Conservation (phyloP, 2,329 filamentous ascomycete genomes). For the Diaporthe citrichinensis region DNA sequence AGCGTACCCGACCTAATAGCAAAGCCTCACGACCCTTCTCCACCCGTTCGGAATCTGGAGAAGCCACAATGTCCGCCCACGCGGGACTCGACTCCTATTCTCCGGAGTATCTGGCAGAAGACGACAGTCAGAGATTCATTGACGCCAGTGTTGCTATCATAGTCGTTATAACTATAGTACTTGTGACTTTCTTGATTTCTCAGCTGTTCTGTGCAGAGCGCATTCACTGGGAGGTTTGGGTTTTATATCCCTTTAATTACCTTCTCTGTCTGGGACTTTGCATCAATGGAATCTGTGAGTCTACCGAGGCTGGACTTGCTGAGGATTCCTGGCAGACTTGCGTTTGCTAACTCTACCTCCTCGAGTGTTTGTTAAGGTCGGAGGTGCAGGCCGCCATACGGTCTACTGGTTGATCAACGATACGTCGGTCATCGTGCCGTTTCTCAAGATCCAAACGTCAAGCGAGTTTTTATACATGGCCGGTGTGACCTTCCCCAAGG, state of each 20-base stretch:
- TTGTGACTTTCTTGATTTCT: neutral
- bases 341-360: neutral
- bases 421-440: neutral
- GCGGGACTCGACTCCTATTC: neutral
- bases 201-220: neutral
- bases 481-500: conserved; percentile 2
- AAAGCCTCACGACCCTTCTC: too few species aligned
- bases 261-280: neutral
- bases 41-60: too few species aligned
- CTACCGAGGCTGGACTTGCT: neutral
- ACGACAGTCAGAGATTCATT: neutral
- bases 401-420: neutral
- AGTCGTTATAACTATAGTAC: neutral
- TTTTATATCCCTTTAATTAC: neutral
- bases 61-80: too few species aligned
- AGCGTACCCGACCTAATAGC: too few species aligned
- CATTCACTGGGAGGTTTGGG: neutral
- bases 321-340: neutral
- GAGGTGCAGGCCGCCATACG: neutral
- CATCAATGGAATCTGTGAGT: neutral
- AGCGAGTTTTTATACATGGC: neutral
- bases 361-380: neutral
- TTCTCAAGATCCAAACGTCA: neutral
- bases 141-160: neutral
- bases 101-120: neutral